Conservation (phyloP, 495 filamentous ascomycete genomes). For the Friedmanniomyces simplex region DNA sequence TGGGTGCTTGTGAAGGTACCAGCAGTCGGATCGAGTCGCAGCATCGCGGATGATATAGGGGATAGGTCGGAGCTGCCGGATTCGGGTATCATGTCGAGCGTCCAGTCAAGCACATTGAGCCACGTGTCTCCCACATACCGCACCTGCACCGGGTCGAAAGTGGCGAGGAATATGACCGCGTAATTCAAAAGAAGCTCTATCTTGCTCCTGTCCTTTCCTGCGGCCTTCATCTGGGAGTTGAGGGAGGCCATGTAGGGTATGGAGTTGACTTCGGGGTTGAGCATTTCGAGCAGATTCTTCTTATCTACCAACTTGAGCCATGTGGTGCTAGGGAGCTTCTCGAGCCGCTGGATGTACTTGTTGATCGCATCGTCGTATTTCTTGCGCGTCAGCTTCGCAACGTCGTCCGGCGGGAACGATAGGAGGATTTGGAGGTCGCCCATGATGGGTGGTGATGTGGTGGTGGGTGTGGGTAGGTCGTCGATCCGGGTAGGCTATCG, state of each 20-base stretch:
- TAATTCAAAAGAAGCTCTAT: conserved; percentile 25
- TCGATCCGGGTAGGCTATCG: background rate
- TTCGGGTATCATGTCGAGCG: background rate
- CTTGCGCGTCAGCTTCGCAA: background rate
- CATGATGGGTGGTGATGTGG: conserved; percentile 9
- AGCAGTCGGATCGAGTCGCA: conserved; percentile 62
- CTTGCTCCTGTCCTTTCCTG: conserved; percentile 13
- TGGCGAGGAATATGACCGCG: conserved; percentile 37
- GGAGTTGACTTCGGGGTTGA: conserved; percentile 28
- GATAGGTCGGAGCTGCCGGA: conserved; percentile 39
- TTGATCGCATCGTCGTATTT: conserved; percentile 23
- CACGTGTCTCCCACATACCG: conserved; percentile 49
- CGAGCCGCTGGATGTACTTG: conserved; percentile 14
- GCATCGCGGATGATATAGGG: conserved; percentile 52
- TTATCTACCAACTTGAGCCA: conserved; percentile 22
- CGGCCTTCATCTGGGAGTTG: conserved; percentile 6
- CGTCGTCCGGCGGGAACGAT: conserved; percentile 20
- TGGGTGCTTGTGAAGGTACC: conserved; percentile 62
- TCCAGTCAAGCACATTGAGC: conserved; percentile 40
- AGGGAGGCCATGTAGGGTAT: conserved; percentile 28
- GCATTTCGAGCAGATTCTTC: conserved; percentile 25
- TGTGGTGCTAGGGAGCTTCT: conserved; percentile 8
- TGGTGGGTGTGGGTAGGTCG: background rate
- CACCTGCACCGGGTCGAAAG: conserved; percentile 49
- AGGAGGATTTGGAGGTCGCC: conserved; percentile 10